Conservation (phyloP, 768 basidiomycete genomes). For the Leccinum truebloodii region DNA sequence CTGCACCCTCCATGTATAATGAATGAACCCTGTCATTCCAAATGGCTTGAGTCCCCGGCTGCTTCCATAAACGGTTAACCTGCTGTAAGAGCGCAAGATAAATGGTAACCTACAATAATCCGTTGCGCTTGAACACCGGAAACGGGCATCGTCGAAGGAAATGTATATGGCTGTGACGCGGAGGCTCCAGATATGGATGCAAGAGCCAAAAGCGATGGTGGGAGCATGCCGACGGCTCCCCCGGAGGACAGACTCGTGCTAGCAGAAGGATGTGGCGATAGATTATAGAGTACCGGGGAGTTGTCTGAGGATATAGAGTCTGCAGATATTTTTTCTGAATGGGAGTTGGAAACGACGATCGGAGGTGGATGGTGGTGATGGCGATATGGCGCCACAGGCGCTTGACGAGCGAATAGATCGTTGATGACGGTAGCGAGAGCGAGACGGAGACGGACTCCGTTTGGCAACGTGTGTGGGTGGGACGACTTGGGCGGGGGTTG, state of each 20-base stretch:
- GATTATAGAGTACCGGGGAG: slow-evolving; percentile 26
- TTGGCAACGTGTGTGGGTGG: slow-evolving; percentile 68
- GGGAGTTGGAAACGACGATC: slow-evolving; percentile 30
- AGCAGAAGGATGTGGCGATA: slow-evolving; percentile 28
- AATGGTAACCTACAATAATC: slow-evolving; percentile 13
- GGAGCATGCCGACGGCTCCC: slow-evolving; percentile 22
- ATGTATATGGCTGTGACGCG: slow-evolving; percentile 6
- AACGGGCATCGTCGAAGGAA: slow-evolving; percentile 8
- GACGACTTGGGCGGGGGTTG: slow-evolving; percentile 30
- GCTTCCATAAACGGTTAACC: slow-evolving; percentile 4
- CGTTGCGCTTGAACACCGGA: slow-evolving; percentile 11
- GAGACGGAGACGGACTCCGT: slow-evolving; percentile 77
- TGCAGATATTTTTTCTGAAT: slow-evolving; percentile 27
- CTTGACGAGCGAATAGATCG: slow-evolving; percentile 76
- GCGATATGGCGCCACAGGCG: slow-evolving; percentile 43
- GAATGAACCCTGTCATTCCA: slow-evolving; percentile 44
- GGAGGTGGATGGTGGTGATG: slow-evolving; percentile 38
- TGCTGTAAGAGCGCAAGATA: background rate
- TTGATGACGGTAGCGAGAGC: slow-evolving; percentile 78
- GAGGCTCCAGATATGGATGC: slow-evolving; percentile 30
- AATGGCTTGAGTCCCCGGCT: slow-evolving; percentile 21
- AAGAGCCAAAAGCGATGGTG: slow-evolving; percentile 31
- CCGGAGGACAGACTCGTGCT: slow-evolving; percentile 22
- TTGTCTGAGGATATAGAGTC: slow-evolving; percentile 23
- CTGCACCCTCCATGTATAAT: slow-evolving; percentile 61